A percentile compares a stretch with the other conserved stretches of the same genome.
Conservation (phyloP, 2,329 filamentous ascomycete genomes). For the Microsporum audouinii region DNA sequence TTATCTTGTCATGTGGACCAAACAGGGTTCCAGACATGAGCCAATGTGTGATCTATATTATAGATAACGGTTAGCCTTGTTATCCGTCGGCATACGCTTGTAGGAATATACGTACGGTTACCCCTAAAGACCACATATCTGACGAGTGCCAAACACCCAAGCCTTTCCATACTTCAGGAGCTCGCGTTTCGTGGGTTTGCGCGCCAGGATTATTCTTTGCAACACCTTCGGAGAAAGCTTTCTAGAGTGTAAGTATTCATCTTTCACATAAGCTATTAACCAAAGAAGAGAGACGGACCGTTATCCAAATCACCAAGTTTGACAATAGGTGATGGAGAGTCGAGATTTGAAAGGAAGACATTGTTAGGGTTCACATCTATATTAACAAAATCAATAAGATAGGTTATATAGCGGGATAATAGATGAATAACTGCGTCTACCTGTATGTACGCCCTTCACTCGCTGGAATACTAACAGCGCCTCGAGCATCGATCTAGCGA, state of each 20-base stretch:
- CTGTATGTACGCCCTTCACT: constrained; percentile 9
- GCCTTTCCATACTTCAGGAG: constrained; percentile 12
- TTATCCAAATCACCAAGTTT: constrained; percentile 12
- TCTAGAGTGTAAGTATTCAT: constrained; percentile 9
- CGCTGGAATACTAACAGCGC: constrained; percentile 9
- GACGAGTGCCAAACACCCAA: constrained; percentile 12
- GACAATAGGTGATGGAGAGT: constrained; percentile 4
- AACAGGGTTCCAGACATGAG: constrained; percentile 7
- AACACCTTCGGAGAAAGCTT: background rate
- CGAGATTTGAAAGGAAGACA: constrained; percentile 10
- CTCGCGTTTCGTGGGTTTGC: constrained; percentile 10
- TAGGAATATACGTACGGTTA: constrained; percentile 7
- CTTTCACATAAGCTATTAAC: background rate
- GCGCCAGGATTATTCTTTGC: constrained; percentile 6
- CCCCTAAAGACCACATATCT: constrained; percentile 11
- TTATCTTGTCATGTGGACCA: background rate
- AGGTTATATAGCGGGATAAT: background rate
- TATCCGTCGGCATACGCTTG: background rate
- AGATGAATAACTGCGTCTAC: background rate
- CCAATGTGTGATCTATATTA: constrained; percentile 10
- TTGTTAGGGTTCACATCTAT: constrained; percentile 13
- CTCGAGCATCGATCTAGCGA: constrained; percentile 10
- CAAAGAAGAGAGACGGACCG: constrained; percentile 2
- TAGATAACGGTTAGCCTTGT: background rate
- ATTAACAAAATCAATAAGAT: background rate